Conservation (phyloP, 352 stramenopile species). For the Pythium myriotylum region DNA sequence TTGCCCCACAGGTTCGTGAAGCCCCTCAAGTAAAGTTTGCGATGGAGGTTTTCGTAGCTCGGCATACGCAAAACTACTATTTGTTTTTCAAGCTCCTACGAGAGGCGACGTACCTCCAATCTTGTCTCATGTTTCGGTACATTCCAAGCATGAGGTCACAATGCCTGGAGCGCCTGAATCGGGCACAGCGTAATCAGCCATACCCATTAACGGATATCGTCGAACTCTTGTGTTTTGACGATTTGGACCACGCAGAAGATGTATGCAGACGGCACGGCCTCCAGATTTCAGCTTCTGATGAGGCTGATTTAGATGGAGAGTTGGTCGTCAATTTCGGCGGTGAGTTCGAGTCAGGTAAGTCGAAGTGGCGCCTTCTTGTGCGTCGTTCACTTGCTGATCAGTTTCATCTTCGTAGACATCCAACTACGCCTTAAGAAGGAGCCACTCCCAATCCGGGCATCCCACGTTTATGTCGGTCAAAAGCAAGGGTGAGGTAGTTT, state of each 20-base stretch:
- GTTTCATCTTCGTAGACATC: slow-evolving; percentile 39
- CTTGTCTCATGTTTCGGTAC: slow-evolving; percentile 83
- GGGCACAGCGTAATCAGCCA: slow-evolving; percentile 64
- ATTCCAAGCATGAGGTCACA: slow-evolving; percentile 74
- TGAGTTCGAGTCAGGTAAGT: slow-evolving; percentile 74
- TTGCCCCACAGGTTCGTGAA: slow-evolving; percentile 57
- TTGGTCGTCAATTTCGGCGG: slow-evolving; percentile 75
- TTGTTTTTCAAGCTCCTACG: slow-evolving; percentile 81
- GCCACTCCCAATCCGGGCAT: slow-evolving; percentile 55
- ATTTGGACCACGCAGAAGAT: slow-evolving; percentile 64
- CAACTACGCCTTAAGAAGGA: slow-evolving; percentile 72
- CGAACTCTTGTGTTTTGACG: slow-evolving; percentile 80
- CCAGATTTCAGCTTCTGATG: slow-evolving; percentile 40
- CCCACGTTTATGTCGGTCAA: slow-evolving; percentile 69
- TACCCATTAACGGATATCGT: slow-evolving; percentile 70
- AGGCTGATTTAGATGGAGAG: slow-evolving; percentile 36
- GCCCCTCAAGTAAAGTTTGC: slow-evolving; percentile 84
- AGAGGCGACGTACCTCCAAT: slow-evolving; percentile 78
- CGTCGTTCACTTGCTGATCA: neutral
- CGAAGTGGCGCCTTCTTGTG: slow-evolving; percentile 1
- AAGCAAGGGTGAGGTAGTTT: slow-evolving; percentile 66
- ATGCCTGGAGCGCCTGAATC: slow-evolving; percentile 81
- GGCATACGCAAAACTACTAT: slow-evolving; percentile 84
- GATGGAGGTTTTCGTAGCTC: slow-evolving; percentile 85
- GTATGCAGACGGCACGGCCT: slow-evolving; percentile 76